Base-by-base conservation (phyloP, 805 yeast genomes). In the Priceomyces melissophilus region DNA sequence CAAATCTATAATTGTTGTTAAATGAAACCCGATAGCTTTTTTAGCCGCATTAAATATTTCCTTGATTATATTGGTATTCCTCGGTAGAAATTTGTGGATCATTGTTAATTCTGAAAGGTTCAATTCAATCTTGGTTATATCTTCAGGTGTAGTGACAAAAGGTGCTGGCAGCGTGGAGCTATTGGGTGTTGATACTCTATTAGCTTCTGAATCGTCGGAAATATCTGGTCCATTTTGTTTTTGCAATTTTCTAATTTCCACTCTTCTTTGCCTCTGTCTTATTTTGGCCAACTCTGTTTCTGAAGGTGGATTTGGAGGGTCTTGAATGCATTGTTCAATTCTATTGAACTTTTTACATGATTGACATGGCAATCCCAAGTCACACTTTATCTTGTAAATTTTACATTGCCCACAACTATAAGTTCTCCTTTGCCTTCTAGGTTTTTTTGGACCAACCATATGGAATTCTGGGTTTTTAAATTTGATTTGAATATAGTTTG, bases 341-440 rank as follows among this genome's bases (percentile, higher is more conserved):
- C 75, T 52, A 44, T 63, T 64, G 41, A 67, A 64, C 35, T 65
- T 54, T 15, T 52, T 43, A 48, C 81, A 76, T 16, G 74, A 63
- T 2, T 69, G 57, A 50, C 81, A 76, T 0, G 81, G 81, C 6
- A 58, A 57, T 35, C 60, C 50, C 42, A 73, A 65, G 46, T 77
- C 79, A 55, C 82, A 77, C 49, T 74, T 75, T 50, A 75, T 73
- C 53, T 77, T 76, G 42, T 72, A 69, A n/a, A 61, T 54, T 47
- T 74, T 74, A 47, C 82, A 77, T 2, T 78, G 79, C 1, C 80
- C 81, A 53, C 82, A 77, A 40, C 72, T 71, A 50, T 76, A 76
- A n/a, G 77, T 70, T 32, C 81, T 58, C 44, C 81, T 56, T 37
- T 67, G 69, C 41, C 75, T 51, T 46, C 67, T 67, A n/a, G 53